Base-by-base conservation (phyloP, 1,284 basidiomycete species). In the Naganishia cerealis region DNA sequence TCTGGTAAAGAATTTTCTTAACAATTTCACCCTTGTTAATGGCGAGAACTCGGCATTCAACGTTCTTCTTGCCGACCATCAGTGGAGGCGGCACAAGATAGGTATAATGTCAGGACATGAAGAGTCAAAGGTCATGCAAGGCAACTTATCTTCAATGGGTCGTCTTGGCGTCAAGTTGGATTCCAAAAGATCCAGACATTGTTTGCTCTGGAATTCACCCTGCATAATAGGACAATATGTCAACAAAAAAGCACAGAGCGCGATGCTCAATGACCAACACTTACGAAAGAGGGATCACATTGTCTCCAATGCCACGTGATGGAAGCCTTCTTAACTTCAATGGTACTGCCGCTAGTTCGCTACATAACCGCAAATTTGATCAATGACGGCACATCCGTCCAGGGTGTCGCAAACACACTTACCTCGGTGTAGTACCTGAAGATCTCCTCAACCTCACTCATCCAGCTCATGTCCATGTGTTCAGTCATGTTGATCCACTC, bases 11-110 rank as follows among this genome's bases (percentile, higher is more conserved):
- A 67, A 98, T 88, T 56, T 94, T 85, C 83, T 94, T 93, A 74
- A 97, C 94, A 75, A 98, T 98, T 83, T 98, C 95, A 68, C 95
- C 95, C 86, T 99, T 97, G 85, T 97, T 98, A 74, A 97, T 87
- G 0, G 93, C 94, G 66, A 91, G 85, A 43, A 94, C 95, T 68
- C 95, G 88, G 29, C 97, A 94, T 82, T 99, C 95, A 63, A 99
- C 85, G 80, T 97, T 98, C 87, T 97, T 98, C 85, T 98, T 98
- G 42, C 95, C 95, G 43, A 94, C 89, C 61, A 94, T 86, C 6
- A 94, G 91, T 89, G 67, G 43, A 66, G 55, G 24, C 53, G 43
- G 29, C 26, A 10, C 26, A 10, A 40, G 33, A 33, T 29, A 26
- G 57, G 52, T 12, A 2, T n/a, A 21, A 66, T 52, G 63, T 66